Evolutionary conservation across 2,329 filamentous ascomycete species (phyloP), one percentile per base, ranked within the genome.

Genomic region (Laburnicola sp.): DNA sequence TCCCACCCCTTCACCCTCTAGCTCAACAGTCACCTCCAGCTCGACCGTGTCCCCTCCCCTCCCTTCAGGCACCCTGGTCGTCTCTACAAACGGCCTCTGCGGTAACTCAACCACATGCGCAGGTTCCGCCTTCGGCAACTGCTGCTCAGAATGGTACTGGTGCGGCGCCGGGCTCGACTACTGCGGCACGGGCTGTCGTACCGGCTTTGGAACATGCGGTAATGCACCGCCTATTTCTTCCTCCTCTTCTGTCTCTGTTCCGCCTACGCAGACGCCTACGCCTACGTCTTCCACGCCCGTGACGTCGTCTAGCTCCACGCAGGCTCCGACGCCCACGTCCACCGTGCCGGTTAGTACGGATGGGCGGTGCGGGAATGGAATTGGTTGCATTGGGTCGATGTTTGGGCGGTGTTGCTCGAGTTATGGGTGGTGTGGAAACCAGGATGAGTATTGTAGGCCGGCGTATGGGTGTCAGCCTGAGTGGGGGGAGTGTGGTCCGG

Each of bases 131-230:
- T 76, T 80, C 57, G 72, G 70, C 9, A 70, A 72, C 37, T 82
- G 80, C 55, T 81, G 80, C 57, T 80, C 76, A 21, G 73, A 78
- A 67, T 82, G 81, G 59, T 80, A 80, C n/a, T 82, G 78, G 64
- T 79, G 79, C 51, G 73, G 73, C 34, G 69, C 63, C 47, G 68
- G 65, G 10, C 71, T 67, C 35, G 70, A 72, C 32, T 78, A 80
- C 61, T 83, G 80, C 52, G 80, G 79, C 40, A 70, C 74, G 42
- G 80, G 80, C 37, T 83, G 80, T 57, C 57, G 62, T 27, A 79
- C 77, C 35, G 79, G 78, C 10, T 46, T 42, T 38, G 47, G 47
- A 22, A 7, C 16, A 5, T 49, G 47, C 38, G 26, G 30, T 34
- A 58, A 59, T 16, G 54, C 45, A 6, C 50, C 50, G 32, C 46